Base-by-base conservation (phyloP, 495 filamentous ascomycete genomes). In the Aspergillus sclerotioniger region DNA sequence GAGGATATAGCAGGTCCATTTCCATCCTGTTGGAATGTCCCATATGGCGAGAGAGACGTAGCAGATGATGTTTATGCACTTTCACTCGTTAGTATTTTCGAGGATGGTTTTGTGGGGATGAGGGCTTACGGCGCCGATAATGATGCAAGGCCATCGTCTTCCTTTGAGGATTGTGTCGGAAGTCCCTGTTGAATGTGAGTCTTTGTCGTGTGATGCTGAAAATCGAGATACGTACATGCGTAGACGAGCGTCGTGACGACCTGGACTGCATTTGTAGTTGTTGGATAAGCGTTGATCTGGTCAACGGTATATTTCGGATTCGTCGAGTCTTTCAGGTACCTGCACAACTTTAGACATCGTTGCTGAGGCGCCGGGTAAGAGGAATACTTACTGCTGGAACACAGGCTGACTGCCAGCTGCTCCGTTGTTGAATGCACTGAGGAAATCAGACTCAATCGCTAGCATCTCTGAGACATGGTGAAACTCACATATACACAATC, bases 151-250 rank as follows among this genome's bases (percentile, higher is more conserved):
- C 82, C 82, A 85, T 9, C 84, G 73, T 19, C 68, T 73, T 8
- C 83, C 84, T 25, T 71, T 68, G 20, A 84, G 76, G 5, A 84
- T 46, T 0, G 77, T 75, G 64, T 87, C 84, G 0, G 75, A 78
- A 16, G 66, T 66, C 74, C 73, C 71, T 75, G 12, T 46, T 33
- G 35, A 4, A 20, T n/a, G 51, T 17, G 46, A 21, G 13, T 1
- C 39, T 39, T 2, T 50, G 2, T 31, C 0, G 12, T 33, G 7
- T 17, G 0, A 54, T 21, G 15, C 21, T 19, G 10, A 35, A 3
- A n/a, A 6, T 21, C 0, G 6, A n/a, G 29, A n/a, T 1, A 46
- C 70, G 28, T 57, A 75, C 73, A 79, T 8, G 75, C 78, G 59
- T 77, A 80, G 10, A 72, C 64, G 0, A 81, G 65, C 6, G 76